These are phyloP conservation scores for Rhodotorula paludigena DNA, from an alignment of 768 basidiomycete species.

Conservation along the genomic window DNA sequence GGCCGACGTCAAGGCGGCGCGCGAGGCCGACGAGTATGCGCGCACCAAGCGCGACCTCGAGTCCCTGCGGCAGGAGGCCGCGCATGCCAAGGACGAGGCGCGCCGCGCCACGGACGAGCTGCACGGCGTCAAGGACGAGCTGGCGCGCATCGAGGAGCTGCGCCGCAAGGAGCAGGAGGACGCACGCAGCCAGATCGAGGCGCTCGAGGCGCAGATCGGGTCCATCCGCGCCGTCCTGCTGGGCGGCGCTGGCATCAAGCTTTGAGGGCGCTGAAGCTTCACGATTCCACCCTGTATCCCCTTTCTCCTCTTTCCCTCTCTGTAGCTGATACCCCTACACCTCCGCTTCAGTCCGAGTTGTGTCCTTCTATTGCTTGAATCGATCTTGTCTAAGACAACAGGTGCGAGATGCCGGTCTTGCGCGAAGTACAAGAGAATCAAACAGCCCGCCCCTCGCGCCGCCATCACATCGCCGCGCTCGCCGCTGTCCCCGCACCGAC, in stretches of 20 bases:
- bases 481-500: neutral
- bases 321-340: too few relatives aligned
- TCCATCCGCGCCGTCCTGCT: constrained; percentile 22
- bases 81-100: constrained; percentile 6
- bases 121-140: constrained; percentile 18
- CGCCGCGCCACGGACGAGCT: constrained; percentile 4
- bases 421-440: too few relatives aligned
- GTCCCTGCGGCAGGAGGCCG: neutral
- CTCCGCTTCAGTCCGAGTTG: too few relatives aligned
- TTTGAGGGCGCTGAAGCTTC: too few relatives aligned
- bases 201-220: constrained; percentile 22
- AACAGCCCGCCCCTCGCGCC: too few relatives aligned
- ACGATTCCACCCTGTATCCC: too few relatives aligned
- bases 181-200: constrained; percentile 24
- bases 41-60: neutral
- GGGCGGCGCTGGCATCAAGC: neutral
- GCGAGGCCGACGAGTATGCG: neutral
- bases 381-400: too few relatives aligned
- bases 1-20: constrained; percentile 10
- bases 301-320: too few relatives aligned
- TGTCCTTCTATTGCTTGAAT: too few relatives aligned
- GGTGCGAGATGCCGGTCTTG: too few relatives aligned
- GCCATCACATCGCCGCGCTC: neutral
- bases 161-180: constrained; percentile 25
- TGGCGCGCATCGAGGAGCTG: constrained; percentile 31